Evolutionary conservation across 2,329 filamentous ascomycete species (phyloP), one percentile per base, ranked within the genome.

Genomic region (Alternaria sp.): DNA sequence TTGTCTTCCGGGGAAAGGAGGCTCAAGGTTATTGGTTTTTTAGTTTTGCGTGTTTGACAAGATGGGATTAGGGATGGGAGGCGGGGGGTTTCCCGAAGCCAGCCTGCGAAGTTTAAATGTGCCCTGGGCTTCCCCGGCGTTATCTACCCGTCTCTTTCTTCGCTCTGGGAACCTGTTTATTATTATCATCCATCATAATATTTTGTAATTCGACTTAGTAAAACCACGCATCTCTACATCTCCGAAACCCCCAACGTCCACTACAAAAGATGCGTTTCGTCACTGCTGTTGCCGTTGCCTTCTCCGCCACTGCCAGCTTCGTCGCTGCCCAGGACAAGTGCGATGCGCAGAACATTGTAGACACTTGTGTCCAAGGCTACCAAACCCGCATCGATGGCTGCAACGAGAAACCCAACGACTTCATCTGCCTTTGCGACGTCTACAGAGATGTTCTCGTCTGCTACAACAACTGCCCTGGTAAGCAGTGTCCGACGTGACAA

Each of bases 401-500:
- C 75, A 66, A 61, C 42, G 56, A 31, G 50, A 69, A 67, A 24
- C 54, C 67, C 39, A 82, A 81, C 62, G 83, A 86, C 75, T 85
- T 80, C 77, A 75, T 78, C 67, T 89, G 87, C 76, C 79, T 87
- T 29, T 89, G 86, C 76, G 77, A 81, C 49, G 81, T 84, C 66
- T 85, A 83, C 73, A 81, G 72, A 36, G 80, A 84, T 52, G 78
- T 86, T 34, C 66, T 84, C 63, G 84, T 81, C 31, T 89, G 87
- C 83, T 88, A 87, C 79, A 84, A 84, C 80, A 86, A 87, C 80
- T 89, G 87, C 79, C 85, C 86, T 51, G 44, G 44, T 48, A 26
- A 24, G 31, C 21, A 36, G 17, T 2, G 17, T 17, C 17, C 17
- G 17, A 17, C 17, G 17, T 17, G 17, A 17, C 17, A 17, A 17